These are phyloP conservation scores for Euphorbia schlechtendalii DNA, from an alignment of 441 rosid genomes.

Conservation along the genomic window DNA sequence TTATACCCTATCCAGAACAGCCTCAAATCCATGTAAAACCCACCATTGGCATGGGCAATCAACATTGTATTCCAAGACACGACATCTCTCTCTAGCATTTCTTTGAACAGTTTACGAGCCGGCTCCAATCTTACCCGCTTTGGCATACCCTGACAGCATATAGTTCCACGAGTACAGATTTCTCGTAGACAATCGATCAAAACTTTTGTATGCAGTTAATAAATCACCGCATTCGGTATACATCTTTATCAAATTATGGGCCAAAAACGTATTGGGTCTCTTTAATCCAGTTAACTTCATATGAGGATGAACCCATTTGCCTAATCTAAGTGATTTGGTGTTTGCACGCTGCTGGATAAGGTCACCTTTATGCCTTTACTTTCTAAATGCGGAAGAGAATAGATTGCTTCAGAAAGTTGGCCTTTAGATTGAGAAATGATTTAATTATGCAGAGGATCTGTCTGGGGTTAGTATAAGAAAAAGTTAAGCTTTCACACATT, in stretches of 20 bases:
- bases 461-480: constrained; percentile 22
- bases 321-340: constrained; percentile 44
- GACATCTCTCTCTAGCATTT: constrained; percentile 61
- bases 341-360: constrained; percentile 41
- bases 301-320: constrained; percentile 71
- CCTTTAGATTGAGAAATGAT: constrained; percentile 33
- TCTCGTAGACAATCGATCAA: constrained; percentile 49
- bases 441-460: constrained; percentile 30
- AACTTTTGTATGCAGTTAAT: constrained; percentile 44
- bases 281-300: constrained; percentile 56
- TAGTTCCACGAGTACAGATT: constrained; percentile 67
- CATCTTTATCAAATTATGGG: constrained; percentile 54
- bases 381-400: constrained; percentile 43
- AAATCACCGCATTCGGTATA: constrained; percentile 43
- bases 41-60: constrained; percentile 47
- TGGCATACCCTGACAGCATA: constrained; percentile 63
- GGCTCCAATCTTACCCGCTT: constrained; percentile 50
- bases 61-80: constrained; percentile 86
- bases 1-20: constrained; percentile 44
- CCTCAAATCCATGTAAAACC: constrained; percentile 41
- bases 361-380: constrained; percentile 46
- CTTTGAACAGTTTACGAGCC: constrained; percentile 58
- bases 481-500: constrained; percentile 1
- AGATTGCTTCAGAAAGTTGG: constrained; percentile 43
- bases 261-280: constrained; percentile 39